These are phyloP conservation scores for Capsicum chinense DNA, from an alignment of 257 asterid species.

Conservation along the genomic window DNA sequence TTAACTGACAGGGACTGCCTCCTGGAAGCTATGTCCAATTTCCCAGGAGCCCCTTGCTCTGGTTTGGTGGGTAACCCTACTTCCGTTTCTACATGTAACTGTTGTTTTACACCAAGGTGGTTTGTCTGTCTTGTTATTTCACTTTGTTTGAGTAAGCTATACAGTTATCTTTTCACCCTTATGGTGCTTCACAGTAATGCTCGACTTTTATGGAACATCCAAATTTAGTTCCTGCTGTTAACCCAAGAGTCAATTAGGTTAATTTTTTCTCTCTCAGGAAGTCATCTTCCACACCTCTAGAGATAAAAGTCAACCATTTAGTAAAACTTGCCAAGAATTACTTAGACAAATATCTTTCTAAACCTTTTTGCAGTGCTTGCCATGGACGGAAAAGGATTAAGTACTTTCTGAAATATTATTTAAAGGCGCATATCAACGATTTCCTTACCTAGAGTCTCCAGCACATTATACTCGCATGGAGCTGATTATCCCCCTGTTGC, in stretches of 20 bases:
- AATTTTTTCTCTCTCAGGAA: neutral
- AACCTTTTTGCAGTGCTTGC: neutral
- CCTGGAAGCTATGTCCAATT: constrained; percentile 60
- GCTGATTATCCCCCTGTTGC: neutral
- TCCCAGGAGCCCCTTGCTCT: constrained; percentile 59
- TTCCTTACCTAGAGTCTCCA: neutral
- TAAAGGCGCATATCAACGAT: neutral
- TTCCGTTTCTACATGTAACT: constrained; percentile 30
- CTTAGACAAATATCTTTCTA: neutral
- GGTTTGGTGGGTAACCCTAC: constrained; percentile 64
- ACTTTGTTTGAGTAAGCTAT: neutral
- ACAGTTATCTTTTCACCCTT: neutral
- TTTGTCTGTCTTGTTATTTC: constrained; percentile 18
- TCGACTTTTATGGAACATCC: neutral
- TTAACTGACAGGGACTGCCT: constrained; percentile 52
- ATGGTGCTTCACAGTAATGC: neutral
- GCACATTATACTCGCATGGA: neutral
- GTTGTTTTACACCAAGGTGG: neutral
- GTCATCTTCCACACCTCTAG: neutral
- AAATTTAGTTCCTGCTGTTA: neutral
- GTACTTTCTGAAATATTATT: neutral
- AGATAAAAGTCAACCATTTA: constrained; percentile 2
- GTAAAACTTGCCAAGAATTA: neutral
- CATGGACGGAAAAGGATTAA: neutral
- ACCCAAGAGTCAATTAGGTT: neutral